A percentile compares a stretch with the other conserved stretches of the same genome.
Conservation (phyloP, 2,329 filamentous ascomycete genomes). For the Monilinia polystroma region DNA sequence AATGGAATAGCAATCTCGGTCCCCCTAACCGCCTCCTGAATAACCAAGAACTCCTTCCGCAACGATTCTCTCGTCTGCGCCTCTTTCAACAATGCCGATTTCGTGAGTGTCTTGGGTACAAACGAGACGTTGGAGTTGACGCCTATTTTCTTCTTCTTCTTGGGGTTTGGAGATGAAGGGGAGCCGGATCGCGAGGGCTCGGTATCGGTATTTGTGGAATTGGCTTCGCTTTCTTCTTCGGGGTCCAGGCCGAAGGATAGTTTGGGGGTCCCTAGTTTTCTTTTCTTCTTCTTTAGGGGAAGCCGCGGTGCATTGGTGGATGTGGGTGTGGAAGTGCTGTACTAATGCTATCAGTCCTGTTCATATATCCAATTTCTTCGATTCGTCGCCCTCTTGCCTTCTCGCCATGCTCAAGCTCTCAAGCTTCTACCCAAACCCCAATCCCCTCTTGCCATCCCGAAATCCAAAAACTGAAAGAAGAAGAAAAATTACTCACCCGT, state of each 20-base stretch:
- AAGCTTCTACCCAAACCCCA: background rate
- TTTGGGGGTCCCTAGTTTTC: constrained; percentile 49
- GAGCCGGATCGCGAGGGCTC: constrained; percentile 39
- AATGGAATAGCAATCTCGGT: constrained; percentile 91
- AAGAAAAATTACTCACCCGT: constrained; percentile 52
- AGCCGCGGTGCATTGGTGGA: constrained; percentile 39
- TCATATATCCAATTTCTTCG: background rate
- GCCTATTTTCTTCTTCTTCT: constrained; percentile 52
- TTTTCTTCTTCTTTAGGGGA: constrained; percentile 46
- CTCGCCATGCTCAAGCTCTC: background rate
- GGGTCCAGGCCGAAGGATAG: constrained; percentile 64
- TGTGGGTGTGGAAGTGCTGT: constrained; percentile 48
- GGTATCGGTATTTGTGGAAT: constrained; percentile 43
- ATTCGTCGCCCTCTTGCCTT: background rate
- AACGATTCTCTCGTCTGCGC: constrained; percentile 72
- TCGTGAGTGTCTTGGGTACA: constrained; percentile 75
- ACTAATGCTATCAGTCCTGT: constrained; percentile 37
- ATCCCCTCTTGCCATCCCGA: background rate
- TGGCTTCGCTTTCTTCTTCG: constrained; percentile 40
- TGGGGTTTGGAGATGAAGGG: constrained; percentile 28
- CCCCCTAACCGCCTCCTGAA: constrained; percentile 83
- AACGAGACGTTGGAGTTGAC: constrained; percentile 61
- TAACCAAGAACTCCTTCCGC: constrained; percentile 74
- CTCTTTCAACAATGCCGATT: constrained; percentile 73
- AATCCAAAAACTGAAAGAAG: constrained; percentile 23